phyloP scores from a whole-genome alignment of 1,139 yeast genomes.

The Hanseniaspora gamundiae region DNA sequence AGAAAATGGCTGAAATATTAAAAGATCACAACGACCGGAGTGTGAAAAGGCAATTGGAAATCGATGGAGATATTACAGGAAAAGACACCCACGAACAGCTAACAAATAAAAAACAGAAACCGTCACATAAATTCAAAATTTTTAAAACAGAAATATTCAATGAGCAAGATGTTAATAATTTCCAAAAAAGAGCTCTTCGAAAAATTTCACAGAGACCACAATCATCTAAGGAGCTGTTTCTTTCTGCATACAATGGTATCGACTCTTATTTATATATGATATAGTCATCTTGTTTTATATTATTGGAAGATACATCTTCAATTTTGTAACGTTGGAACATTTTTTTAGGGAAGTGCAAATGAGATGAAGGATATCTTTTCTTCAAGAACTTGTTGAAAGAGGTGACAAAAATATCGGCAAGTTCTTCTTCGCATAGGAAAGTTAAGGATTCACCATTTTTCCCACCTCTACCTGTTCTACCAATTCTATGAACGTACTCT shows the following conservation, averaged over 20 bases:
- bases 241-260: not conserved
- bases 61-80: not conserved
- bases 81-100: not conserved
- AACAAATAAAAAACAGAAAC: not conserved
- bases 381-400: not conserved
- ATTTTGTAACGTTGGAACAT: not conserved
- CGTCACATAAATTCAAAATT: not conserved
- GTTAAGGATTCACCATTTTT: slow-evolving; percentile 19
- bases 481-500: slow-evolving; percentile 91
- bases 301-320: not conserved
- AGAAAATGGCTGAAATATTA: slow-evolving; percentile 1
- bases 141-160: not conserved
- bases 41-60: no score
- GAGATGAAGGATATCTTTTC: not conserved
- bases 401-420: not conserved
- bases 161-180: not conserved
- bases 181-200: not conserved
- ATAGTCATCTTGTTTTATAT: not conserved
- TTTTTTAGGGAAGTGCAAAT: not conserved
- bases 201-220: not conserved
- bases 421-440: not conserved
- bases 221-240: not conserved
- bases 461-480: slow-evolving; percentile 93
- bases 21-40: not conserved
- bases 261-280: not conserved